Evolutionary conservation across 352 stramenopile genomes (phyloP).

Genomic region (Pythium chondricola): DNA sequence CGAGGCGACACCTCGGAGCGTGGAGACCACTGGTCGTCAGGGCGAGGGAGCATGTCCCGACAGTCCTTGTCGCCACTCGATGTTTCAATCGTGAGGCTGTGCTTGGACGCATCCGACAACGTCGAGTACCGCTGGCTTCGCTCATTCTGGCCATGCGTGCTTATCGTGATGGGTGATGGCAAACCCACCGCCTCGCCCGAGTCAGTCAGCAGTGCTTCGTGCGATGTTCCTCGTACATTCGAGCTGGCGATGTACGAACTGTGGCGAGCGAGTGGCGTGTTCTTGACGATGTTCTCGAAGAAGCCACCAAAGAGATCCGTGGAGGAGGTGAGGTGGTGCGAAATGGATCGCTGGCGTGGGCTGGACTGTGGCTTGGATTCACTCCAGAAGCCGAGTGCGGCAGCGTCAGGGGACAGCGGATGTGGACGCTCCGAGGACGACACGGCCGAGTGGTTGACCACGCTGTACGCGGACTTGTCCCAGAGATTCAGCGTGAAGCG

Average conservation of each 20-base stretch:
- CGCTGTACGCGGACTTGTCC: constrained; percentile 30
- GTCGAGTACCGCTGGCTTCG: constrained; percentile 16
- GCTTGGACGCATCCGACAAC: constrained; percentile 20
- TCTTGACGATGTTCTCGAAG: constrained; percentile 64
- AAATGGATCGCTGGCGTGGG: constrained; percentile 62
- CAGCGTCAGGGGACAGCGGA: constrained; percentile 48
- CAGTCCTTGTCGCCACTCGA: constrained; percentile 14
- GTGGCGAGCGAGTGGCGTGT: constrained; percentile 35
- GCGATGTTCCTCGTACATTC: constrained; percentile 11
- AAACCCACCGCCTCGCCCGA: background rate
- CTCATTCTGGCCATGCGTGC: constrained; percentile 8
- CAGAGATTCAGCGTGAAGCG: constrained; percentile 62
- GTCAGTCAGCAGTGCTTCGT: constrained; percentile 30
- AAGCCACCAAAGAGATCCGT: constrained; percentile 68
- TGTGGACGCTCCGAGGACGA: constrained; percentile 30
- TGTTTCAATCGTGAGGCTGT: constrained; percentile 43
- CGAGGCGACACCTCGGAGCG: constrained; percentile 60
- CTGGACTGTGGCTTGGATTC: constrained; percentile 53
- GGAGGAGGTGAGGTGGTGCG: constrained; percentile 65
- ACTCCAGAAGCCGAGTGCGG: constrained; percentile 78
- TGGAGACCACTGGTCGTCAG: constrained; percentile 40
- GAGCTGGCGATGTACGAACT: constrained; percentile 14
- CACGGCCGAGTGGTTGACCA: constrained; percentile 26
- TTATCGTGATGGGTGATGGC: background rate
- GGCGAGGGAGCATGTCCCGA: background rate